These are phyloP conservation scores for Saturnispora bothae DNA, from an alignment of 805 yeast genomes.

Conservation along the genomic window DNA sequence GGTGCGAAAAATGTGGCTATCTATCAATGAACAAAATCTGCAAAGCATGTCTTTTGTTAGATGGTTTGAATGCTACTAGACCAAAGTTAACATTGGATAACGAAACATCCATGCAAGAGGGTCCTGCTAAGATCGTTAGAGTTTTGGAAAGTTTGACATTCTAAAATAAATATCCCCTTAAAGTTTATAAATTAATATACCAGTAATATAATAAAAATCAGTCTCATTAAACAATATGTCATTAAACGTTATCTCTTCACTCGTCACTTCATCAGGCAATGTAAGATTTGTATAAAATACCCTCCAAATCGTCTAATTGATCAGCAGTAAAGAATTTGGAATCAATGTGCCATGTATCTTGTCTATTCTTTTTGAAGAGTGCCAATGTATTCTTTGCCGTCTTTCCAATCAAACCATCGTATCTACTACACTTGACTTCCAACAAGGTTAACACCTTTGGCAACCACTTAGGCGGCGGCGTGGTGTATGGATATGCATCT, in stretches of 20 bases:
- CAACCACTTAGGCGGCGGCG: conserved; percentile 90
- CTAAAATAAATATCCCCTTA: conserved; percentile 20
- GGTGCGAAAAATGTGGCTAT: conserved; percentile 87
- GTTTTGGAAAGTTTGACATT: conserved; percentile 57
- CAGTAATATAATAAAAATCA: background rate
- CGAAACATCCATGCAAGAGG: conserved; percentile 32
- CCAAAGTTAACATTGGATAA: conserved; percentile 52
- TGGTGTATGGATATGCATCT: conserved; percentile 78
- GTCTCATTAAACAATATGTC: background rate
- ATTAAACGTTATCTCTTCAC: background rate
- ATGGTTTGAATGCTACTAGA: conserved; percentile 70
- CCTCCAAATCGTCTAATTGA: conserved; percentile 85
- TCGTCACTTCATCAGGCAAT: too few relatives aligned
- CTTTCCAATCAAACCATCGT: conserved; percentile 70
- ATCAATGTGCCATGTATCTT: conserved; percentile 95
- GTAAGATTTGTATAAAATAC: conserved; percentile 87
- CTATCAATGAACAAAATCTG: conserved; percentile 80
- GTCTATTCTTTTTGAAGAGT: conserved; percentile 81
- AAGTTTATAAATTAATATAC: too few relatives aligned
- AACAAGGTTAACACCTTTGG: conserved; percentile 61
- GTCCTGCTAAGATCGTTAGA: conserved; percentile 54
- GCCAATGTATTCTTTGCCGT: conserved; percentile 76
- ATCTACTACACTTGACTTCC: conserved; percentile 60
- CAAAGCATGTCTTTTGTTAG: conserved; percentile 83
- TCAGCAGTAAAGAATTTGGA: conserved; percentile 60